Evolutionary conservation across 495 filamentous ascomycete species (phyloP).

Genomic region (Penicillium arizonense): DNA sequence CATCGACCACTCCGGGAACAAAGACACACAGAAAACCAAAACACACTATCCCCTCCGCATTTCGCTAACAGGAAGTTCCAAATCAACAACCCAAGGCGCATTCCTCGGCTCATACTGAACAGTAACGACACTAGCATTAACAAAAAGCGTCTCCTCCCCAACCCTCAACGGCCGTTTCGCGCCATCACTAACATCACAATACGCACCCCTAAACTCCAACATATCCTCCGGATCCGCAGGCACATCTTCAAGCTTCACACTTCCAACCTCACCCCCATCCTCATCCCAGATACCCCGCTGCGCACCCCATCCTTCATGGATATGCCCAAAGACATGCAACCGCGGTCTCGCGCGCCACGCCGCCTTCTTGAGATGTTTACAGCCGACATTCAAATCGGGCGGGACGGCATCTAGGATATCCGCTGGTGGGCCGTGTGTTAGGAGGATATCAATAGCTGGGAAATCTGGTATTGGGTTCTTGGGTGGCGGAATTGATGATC

Average conservation of each 20-base stretch:
- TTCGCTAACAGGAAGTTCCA: constrained; percentile 48
- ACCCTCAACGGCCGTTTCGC: constrained; percentile 32
- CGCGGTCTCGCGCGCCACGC: constrained; percentile 42
- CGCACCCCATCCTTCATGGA: constrained; percentile 73
- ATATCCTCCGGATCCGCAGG: constrained; percentile 36
- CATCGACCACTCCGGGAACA: too few species aligned
- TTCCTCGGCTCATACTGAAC: constrained; percentile 49
- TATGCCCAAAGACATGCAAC: constrained; percentile 61
- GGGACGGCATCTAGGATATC: constrained; percentile 53
- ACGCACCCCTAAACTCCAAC: constrained; percentile 40
- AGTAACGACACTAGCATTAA: constrained; percentile 67
- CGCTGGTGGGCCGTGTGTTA: constrained; percentile 73
- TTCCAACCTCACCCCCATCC: constrained; percentile 12
- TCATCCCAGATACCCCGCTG: constrained; percentile 54
- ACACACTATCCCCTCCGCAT: background rate
- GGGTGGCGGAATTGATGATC: constrained; percentile 16
- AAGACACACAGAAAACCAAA: background rate
- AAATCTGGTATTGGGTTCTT: constrained; percentile 49
- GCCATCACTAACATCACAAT: constrained; percentile 40
- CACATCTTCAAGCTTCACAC: constrained; percentile 24
- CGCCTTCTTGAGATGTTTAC: constrained; percentile 45
- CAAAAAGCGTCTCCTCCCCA: constrained; percentile 64
- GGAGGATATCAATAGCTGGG: constrained; percentile 57
- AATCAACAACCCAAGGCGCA: constrained; percentile 62
- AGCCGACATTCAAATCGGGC: constrained; percentile 40